Conservation (phyloP, 1,284 basidiomycete species). For the Irpex lacteus region DNA sequence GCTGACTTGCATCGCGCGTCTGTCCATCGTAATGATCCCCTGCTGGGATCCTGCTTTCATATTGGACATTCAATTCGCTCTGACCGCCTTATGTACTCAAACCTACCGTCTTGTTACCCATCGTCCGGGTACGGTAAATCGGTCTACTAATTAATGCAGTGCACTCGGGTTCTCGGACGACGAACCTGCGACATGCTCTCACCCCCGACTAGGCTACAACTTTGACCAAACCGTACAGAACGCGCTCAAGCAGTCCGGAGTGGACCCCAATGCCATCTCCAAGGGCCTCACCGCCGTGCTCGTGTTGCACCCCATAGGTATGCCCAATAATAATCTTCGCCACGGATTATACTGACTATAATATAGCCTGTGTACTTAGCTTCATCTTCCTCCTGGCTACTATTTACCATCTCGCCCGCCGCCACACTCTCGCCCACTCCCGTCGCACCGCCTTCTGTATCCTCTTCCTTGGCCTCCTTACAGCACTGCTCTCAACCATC, state of each 20-base stretch:
- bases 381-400: constrained; percentile 50
- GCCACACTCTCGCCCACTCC: constrained; percentile 22
- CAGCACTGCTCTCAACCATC: constrained; percentile 45
- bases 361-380: constrained; percentile 45
- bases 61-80: neutral
- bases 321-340: constrained; percentile 12
- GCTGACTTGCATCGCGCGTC: neutral
- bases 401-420: constrained; percentile 38
- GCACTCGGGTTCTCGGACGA: constrained; percentile 37
- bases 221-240: constrained; percentile 45
- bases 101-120: constrained; percentile 5
- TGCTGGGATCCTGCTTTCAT: neutral
- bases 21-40: neutral
- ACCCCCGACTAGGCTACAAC: constrained; percentile 46
- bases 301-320: constrained; percentile 48
- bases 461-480: constrained; percentile 23
- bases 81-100: constrained; percentile 2
- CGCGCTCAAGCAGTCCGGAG: constrained; percentile 38
- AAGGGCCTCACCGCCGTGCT: constrained; percentile 35
- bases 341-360: constrained; percentile 3
- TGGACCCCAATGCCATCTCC: constrained; percentile 40
- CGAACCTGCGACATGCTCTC: constrained; percentile 41
- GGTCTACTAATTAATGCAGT: constrained; percentile 26
- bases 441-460: constrained; percentile 26
- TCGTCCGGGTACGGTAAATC: no score